Evolutionary conservation across 768 basidiomycete genomes (phyloP).

Genomic region (Hypsizygus marmoreus): DNA sequence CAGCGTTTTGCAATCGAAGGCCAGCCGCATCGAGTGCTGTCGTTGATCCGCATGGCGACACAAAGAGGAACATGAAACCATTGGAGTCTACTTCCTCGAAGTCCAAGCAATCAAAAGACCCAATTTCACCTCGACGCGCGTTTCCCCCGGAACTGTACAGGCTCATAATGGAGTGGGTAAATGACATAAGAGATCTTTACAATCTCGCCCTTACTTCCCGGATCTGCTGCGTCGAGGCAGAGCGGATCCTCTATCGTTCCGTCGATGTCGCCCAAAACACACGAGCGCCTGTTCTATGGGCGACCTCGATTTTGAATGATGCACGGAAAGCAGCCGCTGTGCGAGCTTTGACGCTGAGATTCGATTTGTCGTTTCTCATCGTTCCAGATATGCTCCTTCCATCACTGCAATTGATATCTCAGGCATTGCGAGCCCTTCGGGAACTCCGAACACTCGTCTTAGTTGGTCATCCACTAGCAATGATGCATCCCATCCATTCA

Average conservation of each 20-base stretch:
- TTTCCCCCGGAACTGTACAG: slow-evolving; percentile 19
- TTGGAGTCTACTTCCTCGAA: not conserved
- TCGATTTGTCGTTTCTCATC: slow-evolving; percentile 21
- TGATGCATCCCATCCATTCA: slow-evolving; percentile 22
- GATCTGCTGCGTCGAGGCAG: slow-evolving; percentile 18
- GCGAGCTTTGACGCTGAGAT: slow-evolving; percentile 17
- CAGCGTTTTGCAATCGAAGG: too few species aligned
- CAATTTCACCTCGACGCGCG: not conserved
- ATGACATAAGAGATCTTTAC: slow-evolving; percentile 15
- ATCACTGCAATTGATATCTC: slow-evolving; percentile 16
- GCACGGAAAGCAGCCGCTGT: slow-evolving; percentile 14
- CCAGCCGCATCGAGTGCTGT: too few species aligned
- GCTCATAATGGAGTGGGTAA: slow-evolving; percentile 17
- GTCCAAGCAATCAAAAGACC: not conserved
- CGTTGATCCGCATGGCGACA: too few species aligned
- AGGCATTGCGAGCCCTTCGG: slow-evolving; percentile 15
- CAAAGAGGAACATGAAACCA: slow-evolving; percentile 1
- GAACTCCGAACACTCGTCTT: slow-evolving; percentile 17
- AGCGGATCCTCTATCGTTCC: slow-evolving; percentile 17
- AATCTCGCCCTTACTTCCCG: slow-evolving; percentile 18
- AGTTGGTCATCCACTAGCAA: slow-evolving; percentile 19
- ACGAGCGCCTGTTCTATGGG: slow-evolving; percentile 18
- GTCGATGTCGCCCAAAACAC: slow-evolving; percentile 18
- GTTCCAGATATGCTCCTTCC: slow-evolving; percentile 18
- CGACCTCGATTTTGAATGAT: slow-evolving; percentile 15